These are phyloP conservation scores for Phalaenopsis equestris DNA, from an alignment of 106 monocot genomes.

Conservation along the genomic window DNA sequence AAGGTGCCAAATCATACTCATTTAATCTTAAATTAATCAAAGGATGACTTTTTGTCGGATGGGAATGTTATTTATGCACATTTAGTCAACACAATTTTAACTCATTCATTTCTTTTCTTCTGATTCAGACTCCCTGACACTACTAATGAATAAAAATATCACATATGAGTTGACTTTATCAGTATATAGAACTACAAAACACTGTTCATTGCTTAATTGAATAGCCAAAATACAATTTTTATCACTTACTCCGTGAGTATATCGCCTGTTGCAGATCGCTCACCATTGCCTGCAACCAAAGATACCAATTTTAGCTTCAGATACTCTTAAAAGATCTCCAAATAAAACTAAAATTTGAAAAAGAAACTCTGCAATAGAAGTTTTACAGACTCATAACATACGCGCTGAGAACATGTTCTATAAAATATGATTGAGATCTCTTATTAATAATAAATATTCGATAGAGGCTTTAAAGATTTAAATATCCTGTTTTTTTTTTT, in stretches of 20 bases:
- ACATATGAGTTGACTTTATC: background rate
- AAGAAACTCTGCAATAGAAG: background rate
- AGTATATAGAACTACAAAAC: background rate
- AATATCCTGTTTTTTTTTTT: too few relatives aligned
- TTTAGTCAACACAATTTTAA: too few relatives aligned
- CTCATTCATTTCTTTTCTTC: too few relatives aligned
- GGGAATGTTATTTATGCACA: too few relatives aligned
- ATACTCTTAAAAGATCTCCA: background rate
- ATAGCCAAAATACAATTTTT: background rate
- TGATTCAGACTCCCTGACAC: too few relatives aligned
- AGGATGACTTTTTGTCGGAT: background rate
- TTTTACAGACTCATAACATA: too few relatives aligned
- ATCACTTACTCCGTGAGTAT: conserved; percentile 49
- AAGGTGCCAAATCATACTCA: too few relatives aligned
- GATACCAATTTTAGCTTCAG: background rate
- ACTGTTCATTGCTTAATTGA: background rate
- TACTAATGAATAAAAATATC: background rate
- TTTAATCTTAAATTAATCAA: background rate
- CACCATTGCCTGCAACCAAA: conserved; percentile 58
- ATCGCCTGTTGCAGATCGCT: conserved; percentile 76
- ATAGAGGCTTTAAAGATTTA: too few relatives aligned
- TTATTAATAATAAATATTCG: too few relatives aligned
- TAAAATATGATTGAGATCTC: too few relatives aligned
- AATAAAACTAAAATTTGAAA: background rate
- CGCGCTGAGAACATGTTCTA: too few relatives aligned